Evolutionary conservation across 257 asterid genomes (phyloP), one percentile per base, ranked within the genome.

Genomic region (Solanum bulbocastanum): DNA sequence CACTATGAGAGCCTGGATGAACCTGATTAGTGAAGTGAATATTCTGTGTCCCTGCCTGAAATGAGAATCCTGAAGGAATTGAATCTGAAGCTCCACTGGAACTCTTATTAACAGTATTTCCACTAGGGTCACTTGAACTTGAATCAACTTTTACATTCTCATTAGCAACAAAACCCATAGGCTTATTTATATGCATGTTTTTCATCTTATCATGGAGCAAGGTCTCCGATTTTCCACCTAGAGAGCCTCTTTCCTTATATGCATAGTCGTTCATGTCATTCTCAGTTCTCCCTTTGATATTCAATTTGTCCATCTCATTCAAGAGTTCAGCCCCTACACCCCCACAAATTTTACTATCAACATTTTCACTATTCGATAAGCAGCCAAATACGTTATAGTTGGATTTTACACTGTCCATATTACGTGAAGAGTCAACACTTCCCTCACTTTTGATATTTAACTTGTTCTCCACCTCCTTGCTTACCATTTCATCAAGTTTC

Each of bases 291-390:
- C 91, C 95, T 84, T 89, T 88, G 87, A 97, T 87, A 87, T 93
- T 91, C 95, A 97, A 87, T 79, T 92, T 95, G 91, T 86, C 88
- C 95, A 95, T 91, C 93, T 93, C 94, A 74, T 66, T 91, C 8
- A 87, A 91, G 81, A 95, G 94, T 27, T 92, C 92, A 52, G 23
- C 66, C 42, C 88, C 93, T 87, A 82, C 83, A 76, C 76, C 87
- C 42, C 83, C 89, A 83, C 90, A 87, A 66, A 87, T 79, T 20
- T 40, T 86, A 84, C 83, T 85, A 83, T 88, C 78, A 46, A 76
- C 85, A 71, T 52, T 87, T 18, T 32, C 87, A 66, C 86, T 84
- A 42, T 76, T 76, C 11, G 22, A 46, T 8, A 58, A 87, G 76
- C 71, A 16, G 58, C 42, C 36, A 78, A 78, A 84, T 23, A 37